A percentile compares a stretch with the other conserved stretches of the same genome.
Conservation (phyloP, 768 basidiomycete species). For the Leccinum subgranulosum region DNA sequence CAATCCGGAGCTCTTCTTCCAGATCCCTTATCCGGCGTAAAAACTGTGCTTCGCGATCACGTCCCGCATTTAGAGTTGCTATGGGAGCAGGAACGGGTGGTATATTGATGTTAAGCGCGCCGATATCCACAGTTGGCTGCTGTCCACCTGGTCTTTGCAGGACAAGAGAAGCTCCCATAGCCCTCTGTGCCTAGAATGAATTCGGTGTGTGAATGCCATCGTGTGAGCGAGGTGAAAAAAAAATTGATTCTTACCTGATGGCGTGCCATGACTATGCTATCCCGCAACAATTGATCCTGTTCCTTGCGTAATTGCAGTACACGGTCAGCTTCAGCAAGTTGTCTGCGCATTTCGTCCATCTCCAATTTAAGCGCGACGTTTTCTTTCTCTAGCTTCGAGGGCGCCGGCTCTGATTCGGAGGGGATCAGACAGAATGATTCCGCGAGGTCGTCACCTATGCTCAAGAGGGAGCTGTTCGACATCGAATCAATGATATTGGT, state of each 20-base stretch:
- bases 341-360: constrained; percentile 52
- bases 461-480: constrained; percentile 1
- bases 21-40: constrained; percentile 61
- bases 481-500: neutral
- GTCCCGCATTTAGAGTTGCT: constrained; percentile 47
- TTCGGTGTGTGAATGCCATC: constrained; percentile 2
- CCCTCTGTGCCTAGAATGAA: constrained; percentile 65
- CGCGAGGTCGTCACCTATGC: constrained; percentile 61
- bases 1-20: constrained; percentile 68
- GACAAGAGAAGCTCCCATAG: constrained; percentile 66
- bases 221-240: neutral
- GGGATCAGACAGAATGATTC: constrained; percentile 81
- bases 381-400: constrained; percentile 57
- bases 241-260: constrained; percentile 49
- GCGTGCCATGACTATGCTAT: constrained; percentile 72
- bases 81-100: constrained; percentile 46
- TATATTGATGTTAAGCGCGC: constrained; percentile 55
- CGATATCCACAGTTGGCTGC: constrained; percentile 47
- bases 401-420: constrained; percentile 51
- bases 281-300: constrained; percentile 75
- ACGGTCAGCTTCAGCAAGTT: constrained; percentile 59
- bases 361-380: constrained; percentile 63
- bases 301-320: constrained; percentile 68
- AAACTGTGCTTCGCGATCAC: constrained; percentile 55
- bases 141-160: constrained; percentile 42